These are phyloP conservation scores for Mycena sp. DNA, from an alignment of 1,284 basidiomycete species.

Conservation along the genomic window DNA sequence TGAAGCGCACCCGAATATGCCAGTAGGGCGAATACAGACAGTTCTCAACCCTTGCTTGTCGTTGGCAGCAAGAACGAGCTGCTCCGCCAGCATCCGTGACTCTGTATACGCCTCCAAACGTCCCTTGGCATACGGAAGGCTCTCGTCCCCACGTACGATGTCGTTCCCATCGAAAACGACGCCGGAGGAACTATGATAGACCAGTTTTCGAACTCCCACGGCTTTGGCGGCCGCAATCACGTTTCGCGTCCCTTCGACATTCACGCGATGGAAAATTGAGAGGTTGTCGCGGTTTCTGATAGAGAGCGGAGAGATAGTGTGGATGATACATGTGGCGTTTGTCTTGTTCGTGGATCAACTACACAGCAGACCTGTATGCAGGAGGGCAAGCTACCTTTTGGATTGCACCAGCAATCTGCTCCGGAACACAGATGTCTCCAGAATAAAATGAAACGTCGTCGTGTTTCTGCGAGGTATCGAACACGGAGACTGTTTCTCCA, in stretches of 20 bases:
- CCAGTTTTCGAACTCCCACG: slow-evolving; percentile 82
- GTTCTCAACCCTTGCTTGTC: slow-evolving; percentile 86
- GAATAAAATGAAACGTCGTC: slow-evolving; percentile 86
- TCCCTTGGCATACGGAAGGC: slow-evolving; percentile 79
- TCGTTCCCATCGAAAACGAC: slow-evolving; percentile 92
- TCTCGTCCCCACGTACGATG: slow-evolving; percentile 90
- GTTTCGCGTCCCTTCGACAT: slow-evolving; percentile 90
- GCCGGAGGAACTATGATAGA: slow-evolving; percentile 95
- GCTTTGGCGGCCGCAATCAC: slow-evolving; percentile 84
- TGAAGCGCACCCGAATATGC: slow-evolving; percentile 87
- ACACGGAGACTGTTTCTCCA: slow-evolving; percentile 84
- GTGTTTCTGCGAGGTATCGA: slow-evolving; percentile 91
- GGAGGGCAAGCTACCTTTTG: slow-evolving; percentile 41
- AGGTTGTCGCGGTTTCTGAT: slow-evolving; percentile 65
- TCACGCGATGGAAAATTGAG: slow-evolving; percentile 92
- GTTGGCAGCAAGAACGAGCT: slow-evolving; percentile 86
- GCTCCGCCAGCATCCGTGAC: slow-evolving; percentile 93
- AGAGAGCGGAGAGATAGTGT: slow-evolving; percentile 92
- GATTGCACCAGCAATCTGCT: slow-evolving; percentile 61
- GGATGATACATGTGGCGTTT: slow-evolving; percentile 88
- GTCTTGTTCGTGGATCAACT: slow-evolving; percentile 57
- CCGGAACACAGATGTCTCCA: slow-evolving; percentile 84
- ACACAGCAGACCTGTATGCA: slow-evolving; percentile 56
- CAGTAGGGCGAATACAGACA: slow-evolving; percentile 89
- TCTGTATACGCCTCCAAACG: slow-evolving; percentile 94